Base-by-base conservation (phyloP, 192 early-diverging fungal genomes). In the Phycomyces blakesleeanus region DNA sequence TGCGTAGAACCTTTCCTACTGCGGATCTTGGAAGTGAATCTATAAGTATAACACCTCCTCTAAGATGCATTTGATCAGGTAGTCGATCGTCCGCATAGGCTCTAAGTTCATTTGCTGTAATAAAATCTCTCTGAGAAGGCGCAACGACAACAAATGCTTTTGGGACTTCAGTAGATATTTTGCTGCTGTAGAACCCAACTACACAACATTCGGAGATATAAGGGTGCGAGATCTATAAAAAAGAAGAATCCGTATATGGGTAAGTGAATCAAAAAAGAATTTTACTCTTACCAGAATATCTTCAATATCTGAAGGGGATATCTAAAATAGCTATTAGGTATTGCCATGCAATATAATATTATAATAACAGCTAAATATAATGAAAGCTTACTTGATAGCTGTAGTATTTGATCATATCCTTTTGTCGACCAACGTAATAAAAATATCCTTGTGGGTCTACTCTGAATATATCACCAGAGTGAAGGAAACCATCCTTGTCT, bases 1-100 rank as follows among this genome's bases (percentile, higher is more conserved):
- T 34, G 7, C 29, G 29, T 34, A 34, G 29, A 7, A 93, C 89
- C 74, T 94, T 94, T 54, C 92, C 94, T 0, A 86, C 81, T 1
- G 87, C 83, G 59, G 84, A 83, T 66, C 91, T 91, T 27, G 91
- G 92, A 41, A 94, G 83, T 24, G 57, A 74, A 37, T 86, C 83
- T 57, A 91, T 78, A 52, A 92, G 81, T 0, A 63, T 68, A 20
- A 94, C 81, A 10, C 92, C 94, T 7, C 93, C 94, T 47, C 89
- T 76, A 34, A 97, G 74, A 37, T 81, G 71, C 77, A 94, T 93
- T 73, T 91, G 84, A 25, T 74, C 64, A 5, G 91, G 84, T 14
- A 92, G 81, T 25, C 77, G 73, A 54, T 67, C 67, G 11, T 80
- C 76, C 3, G 83, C 73, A 75, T 79, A 85, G 0, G 75, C 77